Base-by-base conservation (phyloP, 768 basidiomycete genomes). In the Filobasidium wieringae region DNA sequence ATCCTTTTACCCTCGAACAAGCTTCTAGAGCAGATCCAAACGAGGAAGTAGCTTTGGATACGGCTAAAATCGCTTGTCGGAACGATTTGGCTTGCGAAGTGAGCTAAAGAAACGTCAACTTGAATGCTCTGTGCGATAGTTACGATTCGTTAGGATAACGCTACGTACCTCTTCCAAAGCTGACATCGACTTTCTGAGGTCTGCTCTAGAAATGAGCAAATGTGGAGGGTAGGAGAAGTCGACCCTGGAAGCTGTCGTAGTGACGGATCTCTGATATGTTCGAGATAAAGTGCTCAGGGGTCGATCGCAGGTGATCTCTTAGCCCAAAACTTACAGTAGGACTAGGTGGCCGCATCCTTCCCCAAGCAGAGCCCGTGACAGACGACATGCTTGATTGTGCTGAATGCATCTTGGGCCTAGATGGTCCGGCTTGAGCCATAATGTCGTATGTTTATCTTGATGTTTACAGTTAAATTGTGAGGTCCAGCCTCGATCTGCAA, bases 1-100 rank as follows among this genome's bases (percentile, higher is more conserved):
- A 87, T 86, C 58, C 57, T 33, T 59, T 62, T 15, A 59, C 53
- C 88, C 83, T 81, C 55, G 89, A 82, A 61, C 89, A 91, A 55
- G 79, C 78, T 73, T 88, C 84, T 80, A 93, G 80, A 26, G 90
- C 84, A 71, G 86, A 83, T 33, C 91, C 91, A 66, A 95, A 88
- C 2, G 79, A 79, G 40, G 88, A 86, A 7, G 87, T 88, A 19
- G 83, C 88, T 55, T 82, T 82, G 34, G 87, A 86, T 81, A 93
- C 83, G 29, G 81, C 80, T 59, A 88, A 74, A 55, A 96, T 78
- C 19, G 87, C 87, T 19, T 81, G 76, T 55, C 89, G 85, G 77
- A 93, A 96, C 45, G 78, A 80, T 34, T 87, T 82, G 57, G 85
- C 86, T 58, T 82, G 79, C 61, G 74, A 80, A 77, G 91, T 80